Evolutionary conservation across 2,329 filamentous ascomycete species (phyloP), one percentile per base, ranked within the genome.

Genomic region (Hortaea werneckii): DNA sequence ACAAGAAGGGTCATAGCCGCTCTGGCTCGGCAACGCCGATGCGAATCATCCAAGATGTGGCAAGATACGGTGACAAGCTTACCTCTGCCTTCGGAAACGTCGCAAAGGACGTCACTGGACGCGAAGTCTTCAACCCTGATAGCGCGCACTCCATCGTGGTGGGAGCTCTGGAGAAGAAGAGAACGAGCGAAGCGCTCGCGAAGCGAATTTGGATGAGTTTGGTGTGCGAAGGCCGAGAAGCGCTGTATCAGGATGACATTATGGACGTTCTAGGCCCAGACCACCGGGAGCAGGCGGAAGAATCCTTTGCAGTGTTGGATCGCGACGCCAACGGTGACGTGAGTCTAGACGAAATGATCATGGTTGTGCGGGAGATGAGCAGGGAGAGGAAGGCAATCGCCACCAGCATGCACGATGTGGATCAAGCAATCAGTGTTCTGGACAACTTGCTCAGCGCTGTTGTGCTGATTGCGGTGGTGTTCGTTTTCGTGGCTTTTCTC

Each of bases 151-250:
- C 87, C 0, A 80, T 96, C 41, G 87, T 96, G 5, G 74, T 94
- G 9, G 81, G 94, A 62, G 92, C 90, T 6, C 74, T 96, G 29
- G 89, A 95, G 66, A 90, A 87, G 68, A 80, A 78, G 38, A 75
- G 77, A 49, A 85, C 87, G 5, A 87, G 88, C 0, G 89, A 96
- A 64, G 92, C 92, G n/a, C 71, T 96, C 47, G 89, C 87, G n/a
- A 83, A 80, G 55, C 84, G 92, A 59, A 83, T 96, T 51, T 96
- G 92, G 92, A 94, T 95, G 87, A 95, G 89, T 1, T 94, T 95
- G 62, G 92, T 95, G 1, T 80, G 92, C 4, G 90, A 96, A 66
- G 88, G 87, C 56, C 82, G 82, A 48, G 87, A 95, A 37, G 73
- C 82, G 0, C 73, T 98, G 6, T 86, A 78, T 54, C 67, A 77